A percentile compares a stretch with the other conserved stretches of the same genome.
These are phyloP conservation scores for Mitragyna speciosa DNA, from an alignment of 257 asterid genomes.

Conservation along the genomic window DNA sequence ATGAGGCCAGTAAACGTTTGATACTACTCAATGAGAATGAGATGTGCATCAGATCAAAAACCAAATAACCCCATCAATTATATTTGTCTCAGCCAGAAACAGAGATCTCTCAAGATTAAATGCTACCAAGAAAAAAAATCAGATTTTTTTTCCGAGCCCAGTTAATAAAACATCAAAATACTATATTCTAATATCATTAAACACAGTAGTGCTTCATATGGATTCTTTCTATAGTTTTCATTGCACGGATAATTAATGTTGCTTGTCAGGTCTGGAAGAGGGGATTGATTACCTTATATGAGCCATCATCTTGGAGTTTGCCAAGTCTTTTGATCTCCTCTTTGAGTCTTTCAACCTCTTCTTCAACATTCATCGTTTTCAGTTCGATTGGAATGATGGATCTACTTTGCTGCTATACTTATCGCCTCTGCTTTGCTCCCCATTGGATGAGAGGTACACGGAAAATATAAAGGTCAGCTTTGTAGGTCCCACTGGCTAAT, in stretches of 20 bases:
- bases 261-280: neutral
- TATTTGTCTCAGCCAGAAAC: neutral
- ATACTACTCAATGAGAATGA: neutral
- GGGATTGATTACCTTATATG: conserved; percentile 61
- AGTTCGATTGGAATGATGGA: neutral
- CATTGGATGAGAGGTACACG: too few species aligned
- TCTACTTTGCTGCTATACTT: neutral
- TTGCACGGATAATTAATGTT: neutral
- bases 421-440: neutral
- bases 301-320: conserved; percentile 72
- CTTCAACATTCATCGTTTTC: conserved; percentile 76
- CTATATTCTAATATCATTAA: neutral
- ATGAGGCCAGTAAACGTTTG: neutral
- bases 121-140: neutral
- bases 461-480: too few species aligned
- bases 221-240: neutral
- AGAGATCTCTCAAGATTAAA: neutral
- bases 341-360: conserved; percentile 75
- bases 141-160: neutral
- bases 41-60: neutral
- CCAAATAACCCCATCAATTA: neutral
- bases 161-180: neutral
- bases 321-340: conserved; percentile 92
- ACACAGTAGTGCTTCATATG: neutral
- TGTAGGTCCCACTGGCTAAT: too few species aligned